Percentiles rank a stretch among this genome's conserved stretches.
Evolutionary conservation across 805 yeast species (phyloP).

Genomic region (Wickerhamomyces chambardii): DNA sequence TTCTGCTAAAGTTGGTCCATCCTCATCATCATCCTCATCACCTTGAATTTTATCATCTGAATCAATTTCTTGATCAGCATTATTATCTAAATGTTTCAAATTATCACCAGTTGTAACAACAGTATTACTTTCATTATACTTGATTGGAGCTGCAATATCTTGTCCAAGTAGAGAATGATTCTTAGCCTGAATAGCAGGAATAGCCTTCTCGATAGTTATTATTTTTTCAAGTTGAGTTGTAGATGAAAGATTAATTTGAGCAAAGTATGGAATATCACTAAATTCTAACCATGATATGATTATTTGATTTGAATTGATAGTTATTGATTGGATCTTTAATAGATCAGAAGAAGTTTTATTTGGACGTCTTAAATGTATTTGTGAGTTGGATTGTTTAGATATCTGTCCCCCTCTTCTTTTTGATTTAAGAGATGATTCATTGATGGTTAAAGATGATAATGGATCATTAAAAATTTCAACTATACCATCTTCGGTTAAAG

Average conservation of each 20-base stretch:
- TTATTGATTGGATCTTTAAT: slow-evolving; percentile 21
- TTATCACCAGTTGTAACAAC: slow-evolving; percentile 58
- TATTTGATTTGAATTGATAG: slow-evolving; percentile 26
- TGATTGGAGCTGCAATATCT: slow-evolving; percentile 43
- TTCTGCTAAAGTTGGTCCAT: slow-evolving; percentile 46
- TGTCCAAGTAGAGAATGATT: slow-evolving; percentile 30
- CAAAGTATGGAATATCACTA: slow-evolving; percentile 48
- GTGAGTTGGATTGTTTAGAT: slow-evolving; percentile 42
- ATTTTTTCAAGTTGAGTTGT: slow-evolving; percentile 8
- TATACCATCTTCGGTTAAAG: slow-evolving; percentile 65
- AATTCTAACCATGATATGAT: slow-evolving; percentile 55
- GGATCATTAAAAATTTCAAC: slow-evolving; percentile 68
- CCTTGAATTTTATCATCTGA: slow-evolving; percentile 20
- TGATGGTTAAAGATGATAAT: slow-evolving; percentile 12
- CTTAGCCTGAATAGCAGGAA: slow-evolving; percentile 30
- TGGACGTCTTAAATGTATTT: slow-evolving; percentile 40
- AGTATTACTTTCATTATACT: slow-evolving; percentile 53
- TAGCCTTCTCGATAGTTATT: slow-evolving; percentile 22
- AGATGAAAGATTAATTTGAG: slow-evolving; percentile 23
- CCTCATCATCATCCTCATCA: slow-evolving; percentile 28
- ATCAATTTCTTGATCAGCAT: slow-evolving; percentile 18
- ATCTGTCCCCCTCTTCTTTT: slow-evolving; percentile 40
- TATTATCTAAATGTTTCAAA: slow-evolving; percentile 42
- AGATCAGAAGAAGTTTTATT: slow-evolving; percentile 18
- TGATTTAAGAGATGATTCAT: slow-evolving; percentile 9